Conservation (phyloP, 129 eudicot genomes). For the Chrysanthemum seticuspe region DNA sequence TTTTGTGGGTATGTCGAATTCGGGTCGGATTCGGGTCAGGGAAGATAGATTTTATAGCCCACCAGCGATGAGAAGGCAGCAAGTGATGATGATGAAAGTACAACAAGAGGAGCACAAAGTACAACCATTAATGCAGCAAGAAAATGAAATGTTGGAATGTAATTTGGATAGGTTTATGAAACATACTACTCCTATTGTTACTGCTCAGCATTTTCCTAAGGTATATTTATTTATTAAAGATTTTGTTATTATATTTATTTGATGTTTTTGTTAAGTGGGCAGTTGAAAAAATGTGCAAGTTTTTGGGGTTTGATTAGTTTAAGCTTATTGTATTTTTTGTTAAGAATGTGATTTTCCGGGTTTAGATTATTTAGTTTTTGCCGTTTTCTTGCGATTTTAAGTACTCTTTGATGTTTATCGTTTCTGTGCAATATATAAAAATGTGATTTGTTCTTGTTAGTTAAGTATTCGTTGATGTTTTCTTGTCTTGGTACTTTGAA, state of each 20-base stretch:
- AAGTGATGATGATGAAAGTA: slow-evolving; percentile 42
- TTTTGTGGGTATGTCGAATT: slow-evolving; percentile 43
- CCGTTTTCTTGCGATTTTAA: too few relatives aligned
- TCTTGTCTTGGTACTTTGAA: too few relatives aligned
- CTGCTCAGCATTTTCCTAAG: slow-evolving; percentile 74
- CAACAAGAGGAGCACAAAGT: slow-evolving; percentile 38
- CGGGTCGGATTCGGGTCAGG: slow-evolving; percentile 54
- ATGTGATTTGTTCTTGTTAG: too few relatives aligned
- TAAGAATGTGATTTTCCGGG: too few relatives aligned
- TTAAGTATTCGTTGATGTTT: too few relatives aligned
- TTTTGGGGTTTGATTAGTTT: too few relatives aligned
- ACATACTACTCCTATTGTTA: slow-evolving; percentile 76
- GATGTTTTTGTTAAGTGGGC: too few relatives aligned
- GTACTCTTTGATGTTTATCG: too few relatives aligned
- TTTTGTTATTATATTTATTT: neutral
- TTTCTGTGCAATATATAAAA: too few relatives aligned
- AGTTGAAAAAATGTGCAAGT: too few relatives aligned
- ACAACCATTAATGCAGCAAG: slow-evolving; percentile 31
- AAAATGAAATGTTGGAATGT: slow-evolving; percentile 29
- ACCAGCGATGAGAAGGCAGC: slow-evolving; percentile 80
- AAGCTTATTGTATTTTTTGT: too few relatives aligned
- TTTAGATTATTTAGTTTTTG: too few relatives aligned
- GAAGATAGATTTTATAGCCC: slow-evolving; percentile 84
- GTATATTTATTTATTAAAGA: slow-evolving; percentile 27
- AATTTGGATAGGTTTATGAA: slow-evolving; percentile 93